A percentile compares a stretch with the other conserved stretches of the same genome.
phyloP scores from a whole-genome alignment of 306 rosid species.

The Quercus aquifolioides region DNA sequence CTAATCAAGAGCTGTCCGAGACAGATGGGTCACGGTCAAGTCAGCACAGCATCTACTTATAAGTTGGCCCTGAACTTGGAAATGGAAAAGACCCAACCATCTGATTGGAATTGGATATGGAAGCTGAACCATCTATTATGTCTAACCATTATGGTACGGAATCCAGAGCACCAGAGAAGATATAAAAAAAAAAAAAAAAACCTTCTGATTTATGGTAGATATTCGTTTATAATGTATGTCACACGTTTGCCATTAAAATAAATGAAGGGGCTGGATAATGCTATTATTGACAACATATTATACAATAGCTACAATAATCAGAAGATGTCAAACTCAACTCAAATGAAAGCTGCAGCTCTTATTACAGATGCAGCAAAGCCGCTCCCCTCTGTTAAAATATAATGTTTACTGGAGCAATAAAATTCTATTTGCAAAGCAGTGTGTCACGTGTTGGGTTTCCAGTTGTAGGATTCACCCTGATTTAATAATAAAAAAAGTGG shows the following conservation, averaged over 20 bases:
- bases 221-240: not conserved
- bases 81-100: too few relatives aligned
- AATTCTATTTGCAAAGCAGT: conserved; percentile 66
- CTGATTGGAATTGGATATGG: too few relatives aligned
- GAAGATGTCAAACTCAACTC: conserved; percentile 16
- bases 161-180: not conserved
- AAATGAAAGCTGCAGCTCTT: conserved; percentile 22
- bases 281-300: not conserved
- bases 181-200: not conserved
- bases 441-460: conserved; percentile 91
- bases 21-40: too few relatives aligned
- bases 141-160: not conserved
- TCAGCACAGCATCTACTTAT: too few relatives aligned
- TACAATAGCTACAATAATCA: not conserved
- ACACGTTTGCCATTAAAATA: not conserved
- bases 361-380: conserved; percentile 7
- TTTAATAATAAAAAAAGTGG: conserved; percentile 14
- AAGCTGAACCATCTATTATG: not conserved
- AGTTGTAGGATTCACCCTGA: conserved; percentile 82
- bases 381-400: conserved; percentile 19
- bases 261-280: not conserved
- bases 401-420: conserved; percentile 16
- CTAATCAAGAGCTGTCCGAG: too few relatives aligned
- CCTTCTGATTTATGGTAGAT: not conserved
- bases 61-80: too few relatives aligned